phyloP scores from a whole-genome alignment of 305 asterid species.

The Solanum chacoense region DNA sequence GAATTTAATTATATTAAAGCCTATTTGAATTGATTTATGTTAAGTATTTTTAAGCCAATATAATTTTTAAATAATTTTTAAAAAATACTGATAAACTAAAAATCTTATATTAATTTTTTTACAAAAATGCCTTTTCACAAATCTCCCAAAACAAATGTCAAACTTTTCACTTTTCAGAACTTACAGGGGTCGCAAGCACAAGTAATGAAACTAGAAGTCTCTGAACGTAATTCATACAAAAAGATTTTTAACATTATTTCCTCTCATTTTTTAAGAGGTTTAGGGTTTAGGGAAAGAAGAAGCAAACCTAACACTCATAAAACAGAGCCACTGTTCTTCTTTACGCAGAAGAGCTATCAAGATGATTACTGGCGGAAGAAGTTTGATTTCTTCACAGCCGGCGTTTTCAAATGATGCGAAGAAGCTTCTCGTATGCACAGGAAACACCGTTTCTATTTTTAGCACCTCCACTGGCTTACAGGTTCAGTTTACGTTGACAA shows the following conservation, averaged over 20 bases:
- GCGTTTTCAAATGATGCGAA: conserved; percentile 77
- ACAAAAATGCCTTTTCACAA: not conserved
- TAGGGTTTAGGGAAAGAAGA: not conserved
- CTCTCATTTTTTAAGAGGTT: not conserved
- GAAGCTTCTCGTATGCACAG: conserved; percentile 76
- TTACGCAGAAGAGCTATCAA: not conserved
- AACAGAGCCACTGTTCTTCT: not conserved
- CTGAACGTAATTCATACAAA: not conserved
- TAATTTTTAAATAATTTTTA: not conserved
- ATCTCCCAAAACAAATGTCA: not conserved
- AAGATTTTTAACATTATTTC: not conserved
- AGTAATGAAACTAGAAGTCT: not conserved
- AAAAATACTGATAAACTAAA: not conserved
- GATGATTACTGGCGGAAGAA: conserved; percentile 77
- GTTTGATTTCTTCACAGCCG: conserved; percentile 69
- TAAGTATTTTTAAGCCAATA: not conserved
- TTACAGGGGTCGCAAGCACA: not conserved
- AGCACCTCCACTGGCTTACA: conserved; percentile 87
- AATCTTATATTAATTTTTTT: not conserved
- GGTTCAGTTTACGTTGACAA: conserved; percentile 15
- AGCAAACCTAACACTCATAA: not conserved
- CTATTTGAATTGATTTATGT: not conserved
- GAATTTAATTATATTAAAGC: not conserved
- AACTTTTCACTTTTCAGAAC: not conserved
- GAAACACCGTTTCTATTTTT: conserved; percentile 71